Conservation (phyloP, 2,329 filamentous ascomycete species). For the Pyricularia sp. region DNA sequence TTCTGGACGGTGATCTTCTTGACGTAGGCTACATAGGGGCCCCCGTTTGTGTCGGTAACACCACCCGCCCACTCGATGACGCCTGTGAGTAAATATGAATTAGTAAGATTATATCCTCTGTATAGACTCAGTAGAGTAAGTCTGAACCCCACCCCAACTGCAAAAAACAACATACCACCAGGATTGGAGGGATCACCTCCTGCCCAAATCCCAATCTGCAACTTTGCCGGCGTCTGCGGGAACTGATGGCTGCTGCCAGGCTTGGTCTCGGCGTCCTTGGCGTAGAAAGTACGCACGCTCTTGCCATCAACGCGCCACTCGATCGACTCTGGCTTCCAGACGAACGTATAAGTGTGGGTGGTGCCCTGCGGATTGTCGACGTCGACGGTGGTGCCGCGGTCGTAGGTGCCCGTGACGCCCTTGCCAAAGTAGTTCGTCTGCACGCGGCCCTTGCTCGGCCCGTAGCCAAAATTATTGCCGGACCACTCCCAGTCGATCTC, state of each 20-base stretch:
- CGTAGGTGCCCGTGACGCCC: slow-evolving; percentile 37
- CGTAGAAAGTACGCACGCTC: slow-evolving; percentile 34
- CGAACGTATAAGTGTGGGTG: slow-evolving; percentile 42
- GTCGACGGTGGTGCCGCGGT: slow-evolving; percentile 35
- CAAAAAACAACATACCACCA: not conserved
- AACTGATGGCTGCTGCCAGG: slow-evolving; percentile 32
- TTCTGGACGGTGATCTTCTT: slow-evolving; percentile 7
- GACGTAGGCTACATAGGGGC: slow-evolving; percentile 8
- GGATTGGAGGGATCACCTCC: slow-evolving; percentile 11
- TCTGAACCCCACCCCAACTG: no score
- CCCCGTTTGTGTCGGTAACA: slow-evolving; percentile 6
- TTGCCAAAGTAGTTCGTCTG: slow-evolving; percentile 43
- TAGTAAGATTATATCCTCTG: not conserved
- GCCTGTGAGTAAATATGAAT: not conserved
- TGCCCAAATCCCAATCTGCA: slow-evolving; percentile 33
- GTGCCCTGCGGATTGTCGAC: slow-evolving; percentile 31
- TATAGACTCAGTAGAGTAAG: no score
- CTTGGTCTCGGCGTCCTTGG: slow-evolving; percentile 24
- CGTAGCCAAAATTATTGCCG: slow-evolving; percentile 10
- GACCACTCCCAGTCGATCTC: slow-evolving; percentile 39
- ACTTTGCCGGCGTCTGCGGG: slow-evolving; percentile 44
- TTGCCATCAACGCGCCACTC: slow-evolving; percentile 44
- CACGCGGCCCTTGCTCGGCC: slow-evolving; percentile 15
- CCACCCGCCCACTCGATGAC: slow-evolving; percentile 9
- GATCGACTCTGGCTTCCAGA: slow-evolving; percentile 39